A percentile compares a stretch with the other conserved stretches of the same genome.
Conservation (phyloP, 2,329 filamentous ascomycete genomes). For the Pseudocercospora eumusae region DNA sequence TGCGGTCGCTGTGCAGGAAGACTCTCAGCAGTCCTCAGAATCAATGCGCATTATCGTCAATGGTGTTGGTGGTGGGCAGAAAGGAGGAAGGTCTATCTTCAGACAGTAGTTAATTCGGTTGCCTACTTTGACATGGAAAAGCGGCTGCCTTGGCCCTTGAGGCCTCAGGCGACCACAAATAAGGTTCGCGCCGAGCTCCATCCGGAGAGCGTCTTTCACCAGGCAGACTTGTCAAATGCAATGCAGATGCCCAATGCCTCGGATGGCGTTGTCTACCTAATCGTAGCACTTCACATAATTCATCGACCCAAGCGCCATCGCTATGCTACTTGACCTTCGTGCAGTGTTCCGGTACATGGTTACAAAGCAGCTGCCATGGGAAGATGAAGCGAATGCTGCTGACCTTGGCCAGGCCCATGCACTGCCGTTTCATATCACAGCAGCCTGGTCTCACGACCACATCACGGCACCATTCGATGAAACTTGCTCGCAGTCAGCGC, state of each 20-base stretch:
- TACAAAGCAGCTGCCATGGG: constrained; percentile 8
- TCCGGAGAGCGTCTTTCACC: not conserved
- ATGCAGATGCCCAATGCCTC: not conserved
- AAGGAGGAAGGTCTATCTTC: not conserved
- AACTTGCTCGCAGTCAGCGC: not conserved
- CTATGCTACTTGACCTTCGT: constrained; percentile 6
- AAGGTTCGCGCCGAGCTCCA: not conserved
- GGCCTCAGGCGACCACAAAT: not conserved
- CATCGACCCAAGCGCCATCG: not conserved
- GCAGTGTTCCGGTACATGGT: constrained; percentile 5
- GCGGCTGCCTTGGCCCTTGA: not conserved
- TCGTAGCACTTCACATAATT: not conserved
- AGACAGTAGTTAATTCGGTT: constrained; percentile 2
- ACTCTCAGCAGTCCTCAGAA: not conserved
- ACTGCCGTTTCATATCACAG: not conserved
- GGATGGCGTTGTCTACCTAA: not conserved
- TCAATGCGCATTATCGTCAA: not conserved
- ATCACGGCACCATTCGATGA: not conserved
- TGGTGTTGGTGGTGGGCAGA: not conserved
- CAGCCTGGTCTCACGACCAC: constrained; percentile 7
- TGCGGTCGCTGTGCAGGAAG: not conserved
- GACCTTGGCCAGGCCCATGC: constrained; percentile 3
- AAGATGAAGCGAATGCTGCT: not conserved
- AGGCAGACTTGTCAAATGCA: not conserved
- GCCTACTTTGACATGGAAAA: not conserved